Evolutionary conservation across 2,329 filamentous ascomycete species (phyloP).

Genomic region (Fusarium nygamai): DNA sequence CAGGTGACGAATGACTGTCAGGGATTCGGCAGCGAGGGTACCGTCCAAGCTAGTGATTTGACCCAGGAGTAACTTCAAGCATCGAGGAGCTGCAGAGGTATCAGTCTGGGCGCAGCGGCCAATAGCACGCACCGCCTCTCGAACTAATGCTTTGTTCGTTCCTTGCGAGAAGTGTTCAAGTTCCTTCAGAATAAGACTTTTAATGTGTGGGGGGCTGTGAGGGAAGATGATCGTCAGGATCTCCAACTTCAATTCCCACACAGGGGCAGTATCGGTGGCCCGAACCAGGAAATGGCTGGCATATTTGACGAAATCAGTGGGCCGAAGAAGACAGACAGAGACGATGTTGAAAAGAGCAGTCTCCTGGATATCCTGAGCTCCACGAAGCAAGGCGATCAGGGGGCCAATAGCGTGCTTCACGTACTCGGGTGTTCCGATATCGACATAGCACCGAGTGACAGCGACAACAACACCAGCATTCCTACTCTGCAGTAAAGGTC

Average conservation of each 20-base stretch:
- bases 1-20: slow-evolving; percentile 94
- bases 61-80: slow-evolving; percentile 81
- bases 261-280: slow-evolving; percentile 78
- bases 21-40: slow-evolving; percentile 86
- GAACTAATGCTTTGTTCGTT: slow-evolving; percentile 78
- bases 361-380: slow-evolving; percentile 87
- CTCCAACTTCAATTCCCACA: slow-evolving; percentile 94
- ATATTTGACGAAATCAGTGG: slow-evolving; percentile 86
- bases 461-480: slow-evolving; percentile 93
- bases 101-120: slow-evolving; percentile 90
- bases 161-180: slow-evolving; percentile 90
- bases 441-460: slow-evolving; percentile 84
- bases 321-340: slow-evolving; percentile 82
- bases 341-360: slow-evolving; percentile 95
- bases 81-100: slow-evolving; percentile 75
- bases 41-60: slow-evolving; percentile 91
- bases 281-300: slow-evolving; percentile 89
- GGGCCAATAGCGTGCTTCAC: slow-evolving; percentile 82
- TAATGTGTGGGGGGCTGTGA: slow-evolving; percentile 76
- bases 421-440: slow-evolving; percentile 83
- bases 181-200: slow-evolving; percentile 89
- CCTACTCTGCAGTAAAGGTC: slow-evolving; percentile 87
- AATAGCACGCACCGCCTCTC: slow-evolving; percentile 91
- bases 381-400: slow-evolving; percentile 83
- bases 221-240: slow-evolving; percentile 91